Conservation (phyloP, 2,329 filamentous ascomycete species). For the Aspergillus sp. region DNA sequence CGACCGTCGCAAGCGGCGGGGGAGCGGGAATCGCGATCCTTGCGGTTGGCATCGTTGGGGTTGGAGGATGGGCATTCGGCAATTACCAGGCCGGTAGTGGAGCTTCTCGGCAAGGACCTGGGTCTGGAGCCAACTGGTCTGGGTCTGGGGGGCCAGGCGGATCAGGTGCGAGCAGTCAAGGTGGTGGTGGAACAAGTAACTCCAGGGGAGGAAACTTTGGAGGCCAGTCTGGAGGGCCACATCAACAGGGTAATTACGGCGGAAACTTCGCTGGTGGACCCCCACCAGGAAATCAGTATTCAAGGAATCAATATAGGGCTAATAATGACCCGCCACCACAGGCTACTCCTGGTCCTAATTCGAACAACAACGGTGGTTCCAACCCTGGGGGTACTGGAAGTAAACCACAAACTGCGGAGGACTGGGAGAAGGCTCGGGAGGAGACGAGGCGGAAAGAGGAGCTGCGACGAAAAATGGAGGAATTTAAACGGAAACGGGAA, state of each 20-base stretch:
- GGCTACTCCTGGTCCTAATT: slow-evolving; percentile 18
- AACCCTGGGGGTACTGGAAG: slow-evolving; percentile 18
- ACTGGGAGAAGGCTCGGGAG: slow-evolving; percentile 32
- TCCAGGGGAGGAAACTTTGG: slow-evolving; percentile 27
- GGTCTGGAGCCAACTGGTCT: slow-evolving; percentile 22
- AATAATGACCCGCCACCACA: slow-evolving; percentile 25
- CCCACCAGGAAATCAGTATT: slow-evolving; percentile 31
- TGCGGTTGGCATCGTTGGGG: slow-evolving; percentile 71
- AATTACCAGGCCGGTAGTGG: slow-evolving; percentile 54
- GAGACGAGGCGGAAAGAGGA: slow-evolving; percentile 39
- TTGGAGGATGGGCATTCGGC: slow-evolving; percentile 76
- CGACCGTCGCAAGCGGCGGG: slow-evolving; percentile 69
- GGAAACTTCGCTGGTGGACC: slow-evolving; percentile 30
- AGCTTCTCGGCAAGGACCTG: slow-evolving; percentile 21
- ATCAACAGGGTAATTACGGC: slow-evolving; percentile 30
- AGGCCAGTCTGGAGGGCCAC: slow-evolving; percentile 25
- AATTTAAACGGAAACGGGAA: slow-evolving; percentile 36
- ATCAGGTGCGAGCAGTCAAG: slow-evolving; percentile 8
- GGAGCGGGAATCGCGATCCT: slow-evolving; percentile 72
- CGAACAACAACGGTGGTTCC: slow-evolving; percentile 1
- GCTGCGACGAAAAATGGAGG: slow-evolving; percentile 39
- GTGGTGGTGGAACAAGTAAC: slow-evolving; percentile 20
- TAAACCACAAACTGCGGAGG: slow-evolving; percentile 22
- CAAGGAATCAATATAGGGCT: slow-evolving; percentile 35
- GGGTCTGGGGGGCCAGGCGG: slow-evolving; percentile 11